phyloP scores from a whole-genome alignment of 1,284 basidiomycete species.

The Pisolithus thermaeus region DNA sequence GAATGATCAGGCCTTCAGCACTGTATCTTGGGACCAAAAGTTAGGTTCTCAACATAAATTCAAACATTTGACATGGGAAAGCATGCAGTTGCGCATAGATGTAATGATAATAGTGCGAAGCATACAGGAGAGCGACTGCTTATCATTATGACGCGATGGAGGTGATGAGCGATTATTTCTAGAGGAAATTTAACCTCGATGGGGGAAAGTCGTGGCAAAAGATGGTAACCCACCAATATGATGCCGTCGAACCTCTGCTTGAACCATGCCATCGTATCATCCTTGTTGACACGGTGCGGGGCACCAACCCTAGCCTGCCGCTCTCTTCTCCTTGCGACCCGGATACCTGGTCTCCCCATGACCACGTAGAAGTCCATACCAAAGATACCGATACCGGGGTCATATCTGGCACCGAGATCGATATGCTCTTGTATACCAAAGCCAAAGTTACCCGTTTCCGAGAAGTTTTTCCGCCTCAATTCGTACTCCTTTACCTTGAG shows the following conservation, averaged over 20 bases:
- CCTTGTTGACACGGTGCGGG: conserved; percentile 85
- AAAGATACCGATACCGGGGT: conserved; percentile 95
- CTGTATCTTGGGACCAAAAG: neutral
- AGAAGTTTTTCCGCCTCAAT: conserved; percentile 90
- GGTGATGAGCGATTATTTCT: conserved; percentile 20
- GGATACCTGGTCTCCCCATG: conserved; percentile 94
- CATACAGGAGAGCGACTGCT: conserved; percentile 13
- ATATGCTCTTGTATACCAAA: conserved; percentile 99
- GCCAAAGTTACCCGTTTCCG: conserved; percentile 97
- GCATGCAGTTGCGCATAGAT: conserved; percentile 20
- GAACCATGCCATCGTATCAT: conserved; percentile 97
- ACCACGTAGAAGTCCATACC: conserved; percentile 98
- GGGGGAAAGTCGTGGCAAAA: no score
- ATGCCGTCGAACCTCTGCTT: conserved; percentile 98
- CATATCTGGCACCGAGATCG: conserved; percentile 97
- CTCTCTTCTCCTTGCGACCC: conserved; percentile 90
- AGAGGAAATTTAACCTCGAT: neutral
- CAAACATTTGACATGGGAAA: conserved; percentile 15
- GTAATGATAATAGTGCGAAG: conserved; percentile 21
- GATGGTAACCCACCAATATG: conserved; percentile 57
- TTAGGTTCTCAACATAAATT: neutral
- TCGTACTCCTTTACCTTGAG: conserved; percentile 99
- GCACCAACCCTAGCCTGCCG: conserved; percentile 85
- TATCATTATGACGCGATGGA: neutral
- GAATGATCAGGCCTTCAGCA: neutral